A percentile compares a stretch with the other conserved stretches of the same genome.
Evolutionary conservation across 441 rosid genomes (phyloP).

Genomic region (Populus hybrid): DNA sequence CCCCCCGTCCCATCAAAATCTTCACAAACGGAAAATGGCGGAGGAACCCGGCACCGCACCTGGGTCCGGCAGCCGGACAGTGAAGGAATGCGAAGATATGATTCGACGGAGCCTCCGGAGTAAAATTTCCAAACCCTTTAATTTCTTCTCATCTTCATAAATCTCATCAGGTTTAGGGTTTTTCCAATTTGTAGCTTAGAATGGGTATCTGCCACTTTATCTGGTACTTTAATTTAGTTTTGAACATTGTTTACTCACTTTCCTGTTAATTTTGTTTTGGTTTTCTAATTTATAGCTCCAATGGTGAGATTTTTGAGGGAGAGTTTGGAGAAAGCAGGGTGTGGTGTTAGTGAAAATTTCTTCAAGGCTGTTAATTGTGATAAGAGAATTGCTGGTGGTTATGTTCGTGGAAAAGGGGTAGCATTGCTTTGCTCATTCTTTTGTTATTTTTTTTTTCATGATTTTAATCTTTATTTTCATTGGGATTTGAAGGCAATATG

Average conservation of each 20-base stretch:
- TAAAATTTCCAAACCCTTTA: constrained; percentile 17
- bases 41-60: constrained; percentile 20
- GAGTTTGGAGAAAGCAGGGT: constrained; percentile 79
- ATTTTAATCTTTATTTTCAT: background rate
- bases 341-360: constrained; percentile 70
- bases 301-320: constrained; percentile 79
- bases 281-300: constrained; percentile 46
- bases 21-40: constrained; percentile 26
- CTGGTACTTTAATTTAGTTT: background rate
- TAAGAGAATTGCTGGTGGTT: constrained; percentile 56
- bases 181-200: background rate
- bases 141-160: background rate
- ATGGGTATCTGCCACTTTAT: background rate
- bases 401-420: constrained; percentile 68
- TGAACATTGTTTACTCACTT: background rate
- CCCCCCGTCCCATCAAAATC: background rate
- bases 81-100: constrained; percentile 49
- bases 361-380: constrained; percentile 65
- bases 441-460: background rate
- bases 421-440: background rate
- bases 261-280: background rate
- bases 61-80: constrained; percentile 21
- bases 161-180: constrained; percentile 17
- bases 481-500: background rate
- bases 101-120: constrained; percentile 53